Evolutionary conservation across 2,329 filamentous ascomycete species (phyloP), one percentile per base, ranked within the genome.

Genomic region (Botryotinia narcissicola): DNA sequence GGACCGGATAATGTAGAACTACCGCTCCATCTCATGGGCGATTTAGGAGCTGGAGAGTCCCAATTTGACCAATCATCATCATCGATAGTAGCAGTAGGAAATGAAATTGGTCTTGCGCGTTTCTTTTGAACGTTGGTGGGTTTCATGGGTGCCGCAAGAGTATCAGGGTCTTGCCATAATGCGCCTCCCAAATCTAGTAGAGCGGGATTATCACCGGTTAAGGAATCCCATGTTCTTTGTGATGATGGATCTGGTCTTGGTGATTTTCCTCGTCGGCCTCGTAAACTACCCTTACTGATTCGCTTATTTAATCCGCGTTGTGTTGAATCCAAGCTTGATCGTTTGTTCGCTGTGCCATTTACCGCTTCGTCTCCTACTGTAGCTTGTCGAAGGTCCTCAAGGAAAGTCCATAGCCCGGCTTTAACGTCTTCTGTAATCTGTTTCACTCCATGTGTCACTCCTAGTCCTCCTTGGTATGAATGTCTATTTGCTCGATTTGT

Each of bases 341-440:
- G 71, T 54, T 76, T 78, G 20, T 75, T 75, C 35, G 75, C 75
- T 42, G 60, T 71, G 60, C 89, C 91, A 74, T 86, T 90, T 75
- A 94, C 89, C 25, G 91, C 93, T 84, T 99, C 96, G 72, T 99
- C 96, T 37, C 96, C 96, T 10, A 99, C 94, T 0, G 96, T 97
- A 22, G 95, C 97, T 83, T 98, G 96, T 77, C 95, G 89, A 66
- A 99, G 90, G 80, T 99, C 96, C 81, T 98, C 96, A 74, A 97
- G 90, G 82, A 99, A 99, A 1, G 93, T 97, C 90, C 93, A 95
- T 67, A 99, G 84, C 2, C 96, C 95, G 70, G 96, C 90, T 81
- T 91, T 93, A 82, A 99, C 90, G 82, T 98, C 96, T 74, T 93
- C 92, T 25, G 80, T 80, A 54, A 82, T 78, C 48, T 80, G 77